These are phyloP conservation scores for Candida tammaniensis DNA, from an alignment of 805 yeast genomes.

Conservation along the genomic window DNA sequence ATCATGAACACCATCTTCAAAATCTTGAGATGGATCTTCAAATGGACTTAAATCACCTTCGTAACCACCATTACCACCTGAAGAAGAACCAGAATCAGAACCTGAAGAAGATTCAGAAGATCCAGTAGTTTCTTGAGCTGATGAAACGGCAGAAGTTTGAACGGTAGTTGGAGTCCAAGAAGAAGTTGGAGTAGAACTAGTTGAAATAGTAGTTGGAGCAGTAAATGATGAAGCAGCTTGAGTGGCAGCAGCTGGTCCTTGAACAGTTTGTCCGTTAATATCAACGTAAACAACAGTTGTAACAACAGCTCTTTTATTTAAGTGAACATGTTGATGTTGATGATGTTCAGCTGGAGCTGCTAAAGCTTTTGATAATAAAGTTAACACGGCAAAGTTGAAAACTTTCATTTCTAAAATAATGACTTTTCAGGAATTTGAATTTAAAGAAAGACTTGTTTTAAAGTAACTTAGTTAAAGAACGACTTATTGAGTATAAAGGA, in stretches of 20 bases:
- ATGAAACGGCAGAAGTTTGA: constrained; percentile 6
- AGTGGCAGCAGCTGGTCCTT: constrained; percentile 17
- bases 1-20: constrained; percentile 67
- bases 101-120: constrained; percentile 6
- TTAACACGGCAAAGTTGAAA: constrained; percentile 8
- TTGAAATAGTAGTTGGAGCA: constrained; percentile 9
- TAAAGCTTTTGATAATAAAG: constrained; percentile 15
- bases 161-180: constrained; percentile 6
- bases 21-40: constrained; percentile 54
- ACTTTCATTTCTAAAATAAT: constrained; percentile 22
- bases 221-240: constrained; percentile 12
- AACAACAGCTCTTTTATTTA: constrained; percentile 38
- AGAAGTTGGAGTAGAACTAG: constrained; percentile 9
- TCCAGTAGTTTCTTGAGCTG: constrained; percentile 5
- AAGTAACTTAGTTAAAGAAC: no score
- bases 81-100: constrained; percentile 5
- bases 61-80: constrained; percentile 25
- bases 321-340: constrained; percentile 24
- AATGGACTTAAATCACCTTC: constrained; percentile 61
- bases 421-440: no score
- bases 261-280: constrained; percentile 35
- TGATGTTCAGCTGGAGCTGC: constrained; percentile 39
- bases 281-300: constrained; percentile 36
- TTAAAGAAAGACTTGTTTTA: no score
- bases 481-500: no score